A percentile compares a stretch with the other conserved stretches of the same genome.
Conservation (phyloP, 2,329 filamentous ascomycete genomes). For the Parastagonospora nodorum region DNA sequence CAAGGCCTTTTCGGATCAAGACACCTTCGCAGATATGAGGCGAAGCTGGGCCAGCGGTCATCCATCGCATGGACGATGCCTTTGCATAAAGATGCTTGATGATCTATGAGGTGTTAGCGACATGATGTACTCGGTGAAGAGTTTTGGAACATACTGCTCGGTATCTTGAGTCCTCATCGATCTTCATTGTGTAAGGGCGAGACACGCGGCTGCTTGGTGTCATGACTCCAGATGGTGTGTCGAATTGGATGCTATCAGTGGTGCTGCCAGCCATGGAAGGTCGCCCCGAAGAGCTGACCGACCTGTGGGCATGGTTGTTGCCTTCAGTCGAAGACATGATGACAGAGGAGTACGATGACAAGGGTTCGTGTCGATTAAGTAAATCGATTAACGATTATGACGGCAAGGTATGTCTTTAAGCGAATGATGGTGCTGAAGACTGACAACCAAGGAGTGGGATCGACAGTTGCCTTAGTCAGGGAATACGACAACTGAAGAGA, state of each 20-base stretch:
- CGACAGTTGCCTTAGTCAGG: background rate
- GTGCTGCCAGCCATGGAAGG: slow-evolving; percentile 15
- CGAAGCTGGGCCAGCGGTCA: slow-evolving; percentile 15
- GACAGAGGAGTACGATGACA: slow-evolving; percentile 1
- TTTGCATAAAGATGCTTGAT: slow-evolving; percentile 35
- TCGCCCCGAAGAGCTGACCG: slow-evolving; percentile 10
- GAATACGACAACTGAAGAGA: background rate
- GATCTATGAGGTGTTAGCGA: slow-evolving; percentile 21
- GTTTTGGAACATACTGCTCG: slow-evolving; percentile 22
- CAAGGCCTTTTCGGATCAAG: slow-evolving; percentile 69
- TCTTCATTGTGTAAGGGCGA: slow-evolving; percentile 23
- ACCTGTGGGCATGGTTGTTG: slow-evolving; percentile 7
- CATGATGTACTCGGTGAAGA: background rate
- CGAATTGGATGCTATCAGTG: slow-evolving; percentile 6
- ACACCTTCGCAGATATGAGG: slow-evolving; percentile 61
- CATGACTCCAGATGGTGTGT: slow-evolving; percentile 4
- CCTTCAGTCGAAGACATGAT: slow-evolving; percentile 12
- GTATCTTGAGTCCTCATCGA: slow-evolving; percentile 31
- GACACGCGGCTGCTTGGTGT: slow-evolving; percentile 11
- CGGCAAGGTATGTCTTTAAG: background rate
- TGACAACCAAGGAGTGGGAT: background rate
- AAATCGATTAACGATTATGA: too few species aligned
- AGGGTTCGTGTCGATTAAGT: too few species aligned
- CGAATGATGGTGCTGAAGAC: background rate
- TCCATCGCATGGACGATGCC: slow-evolving; percentile 29